These are phyloP conservation scores for Kickxella alabastrina DNA, from an alignment of 192 early-diverging fungal genomes.

Conservation along the genomic window DNA sequence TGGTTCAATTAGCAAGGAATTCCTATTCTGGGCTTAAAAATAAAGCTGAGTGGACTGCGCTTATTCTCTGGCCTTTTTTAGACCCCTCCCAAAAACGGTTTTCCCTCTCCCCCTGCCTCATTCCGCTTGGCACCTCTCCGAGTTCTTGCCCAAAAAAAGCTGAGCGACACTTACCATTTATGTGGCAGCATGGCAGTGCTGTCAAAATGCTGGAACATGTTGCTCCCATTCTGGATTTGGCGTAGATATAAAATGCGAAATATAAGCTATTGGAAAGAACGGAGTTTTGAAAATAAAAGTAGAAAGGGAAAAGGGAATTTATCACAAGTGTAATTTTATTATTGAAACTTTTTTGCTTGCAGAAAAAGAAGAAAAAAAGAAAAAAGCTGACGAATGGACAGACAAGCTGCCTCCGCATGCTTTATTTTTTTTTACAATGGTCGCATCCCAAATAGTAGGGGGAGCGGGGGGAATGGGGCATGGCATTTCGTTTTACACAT, in stretches of 20 bases:
- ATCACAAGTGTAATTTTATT: not conserved
- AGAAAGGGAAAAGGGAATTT: not conserved
- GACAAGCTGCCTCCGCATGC: too few relatives aligned
- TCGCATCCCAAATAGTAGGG: too few relatives aligned
- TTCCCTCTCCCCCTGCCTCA: too few relatives aligned
- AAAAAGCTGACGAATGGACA: too few relatives aligned
- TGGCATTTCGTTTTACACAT: too few relatives aligned
- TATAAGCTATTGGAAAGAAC: not conserved
- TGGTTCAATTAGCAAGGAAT: not conserved
- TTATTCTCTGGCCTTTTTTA: too few relatives aligned
- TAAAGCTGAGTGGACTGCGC: not conserved
- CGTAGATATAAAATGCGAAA: not conserved
- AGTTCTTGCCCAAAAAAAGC: too few relatives aligned
- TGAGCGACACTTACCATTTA: slow-evolving; percentile 24
- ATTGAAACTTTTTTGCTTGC: not conserved
- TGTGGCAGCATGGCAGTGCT: slow-evolving; percentile 15
- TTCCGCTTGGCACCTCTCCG: too few relatives aligned
- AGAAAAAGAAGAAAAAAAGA: slow-evolving; percentile 1
- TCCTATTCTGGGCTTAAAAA: too few relatives aligned
- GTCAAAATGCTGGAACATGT: slow-evolving; percentile 36
- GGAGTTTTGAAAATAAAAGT: not conserved
- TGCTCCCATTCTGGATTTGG: slow-evolving; percentile 19
- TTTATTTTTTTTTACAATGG: too few relatives aligned
- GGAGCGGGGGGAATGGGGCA: too few relatives aligned
- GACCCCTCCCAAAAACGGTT: too few relatives aligned